Evolutionary conservation across 2,329 filamentous ascomycete species (phyloP), one percentile per base, ranked within the genome.

Genomic region (Alternaria sp.): DNA sequence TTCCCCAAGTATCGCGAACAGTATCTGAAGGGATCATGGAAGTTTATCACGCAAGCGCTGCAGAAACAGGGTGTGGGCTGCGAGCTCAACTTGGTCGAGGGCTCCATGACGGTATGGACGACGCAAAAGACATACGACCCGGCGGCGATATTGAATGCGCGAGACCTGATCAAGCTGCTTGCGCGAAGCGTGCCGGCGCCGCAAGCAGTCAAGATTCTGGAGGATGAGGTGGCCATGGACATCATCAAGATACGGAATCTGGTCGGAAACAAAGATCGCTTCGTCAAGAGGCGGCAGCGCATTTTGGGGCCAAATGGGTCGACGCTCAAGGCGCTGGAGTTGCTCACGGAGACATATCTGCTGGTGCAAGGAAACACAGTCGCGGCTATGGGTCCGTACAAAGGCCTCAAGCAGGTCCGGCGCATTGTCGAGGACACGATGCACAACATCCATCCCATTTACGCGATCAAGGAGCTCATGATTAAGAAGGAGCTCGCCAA

Each of bases 341-440:
- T 98, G 3, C 87, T 99, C 58, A 99, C 96, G 1, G 86, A 90
- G 74, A 96, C 92, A 60, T 79, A 98, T 80, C 92, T 99, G 57
- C 87, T 98, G 45, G 96, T 99, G 1, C 96, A 99, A 80, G 96
- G 96, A 70, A 98, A 97, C 81, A 98, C 96, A 0, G 96, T 99
- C 26, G 89, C 90, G 1, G 91, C 88, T 6, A 97, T 99, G 92
- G 96, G 96, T 0, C 89, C 90, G 0, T 98, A 91, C 84, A 97
- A 96, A 81, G 94, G 93, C 3, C 82, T 99, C 50, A 98, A 98
- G 82, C 95, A 97, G 75, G 89, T 97, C 28, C 89, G 96, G 50
- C 87, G 94, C 56, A 89, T 78, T 20, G 88, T 98, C 41, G 92
- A 97, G 80, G 95, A 98, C 81, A 97, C 94, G 83, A 98, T 99